phyloP scores from a whole-genome alignment of 441 rosid genomes.

The Populus hybrid region DNA sequence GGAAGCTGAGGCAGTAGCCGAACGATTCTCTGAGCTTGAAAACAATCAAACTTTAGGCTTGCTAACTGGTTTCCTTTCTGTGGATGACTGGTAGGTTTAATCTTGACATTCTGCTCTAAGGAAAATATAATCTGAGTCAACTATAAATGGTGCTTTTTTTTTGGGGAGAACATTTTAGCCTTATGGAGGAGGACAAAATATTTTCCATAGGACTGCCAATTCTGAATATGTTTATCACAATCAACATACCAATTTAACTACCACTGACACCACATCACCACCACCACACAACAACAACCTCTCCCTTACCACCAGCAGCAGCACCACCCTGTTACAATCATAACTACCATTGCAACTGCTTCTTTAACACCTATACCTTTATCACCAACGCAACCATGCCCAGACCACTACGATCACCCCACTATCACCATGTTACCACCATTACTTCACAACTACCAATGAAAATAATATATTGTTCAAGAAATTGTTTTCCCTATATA shows the following conservation, averaged over 20 bases:
- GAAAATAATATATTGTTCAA: neutral
- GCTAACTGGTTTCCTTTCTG: conserved; percentile 91
- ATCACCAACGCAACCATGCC: neutral
- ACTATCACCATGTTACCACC: neutral
- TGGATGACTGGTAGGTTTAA: conserved; percentile 85
- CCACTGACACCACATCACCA: neutral
- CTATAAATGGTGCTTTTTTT: neutral
- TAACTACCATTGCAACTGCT: neutral
- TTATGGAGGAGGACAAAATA: neutral
- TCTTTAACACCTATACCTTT: neutral
- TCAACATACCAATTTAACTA: neutral
- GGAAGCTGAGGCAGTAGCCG: conserved; percentile 92
- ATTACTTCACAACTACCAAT: neutral
- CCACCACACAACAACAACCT: neutral
- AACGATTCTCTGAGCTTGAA: conserved; percentile 77
- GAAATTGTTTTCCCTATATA: neutral
- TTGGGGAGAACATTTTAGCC: neutral
- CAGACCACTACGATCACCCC: neutral
- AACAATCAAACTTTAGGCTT: conserved; percentile 93
- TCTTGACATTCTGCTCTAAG: neutral
- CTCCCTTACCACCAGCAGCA: neutral
- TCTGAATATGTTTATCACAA: neutral
- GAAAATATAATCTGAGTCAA: neutral
- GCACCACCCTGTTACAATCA: neutral
- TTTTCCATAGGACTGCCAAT: neutral